phyloP scores from a whole-genome alignment of 148 eudicot species.

The Chenopodium quinoa region DNA sequence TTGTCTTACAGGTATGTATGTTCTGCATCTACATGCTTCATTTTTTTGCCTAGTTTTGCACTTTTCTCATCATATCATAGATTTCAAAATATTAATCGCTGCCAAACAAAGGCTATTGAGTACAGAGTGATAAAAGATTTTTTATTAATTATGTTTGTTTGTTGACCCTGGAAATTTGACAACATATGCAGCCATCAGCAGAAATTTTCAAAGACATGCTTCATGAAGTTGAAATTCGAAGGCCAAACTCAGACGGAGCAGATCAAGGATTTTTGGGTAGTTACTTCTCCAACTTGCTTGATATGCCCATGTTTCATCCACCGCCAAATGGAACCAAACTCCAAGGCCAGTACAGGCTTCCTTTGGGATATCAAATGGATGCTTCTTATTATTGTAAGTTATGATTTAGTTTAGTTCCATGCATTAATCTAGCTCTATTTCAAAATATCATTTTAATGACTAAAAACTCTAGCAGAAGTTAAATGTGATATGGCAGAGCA shows the following conservation, averaged over 20 bases:
- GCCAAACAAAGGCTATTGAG: no score
- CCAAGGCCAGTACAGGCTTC: slow-evolving; percentile 72
- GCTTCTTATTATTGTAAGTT: slow-evolving; percentile 90
- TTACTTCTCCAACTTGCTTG: slow-evolving; percentile 84
- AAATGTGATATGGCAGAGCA: no score
- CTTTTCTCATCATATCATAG: background rate
- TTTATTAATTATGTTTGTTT: no score
- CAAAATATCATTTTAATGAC: no score
- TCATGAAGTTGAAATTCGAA: slow-evolving; percentile 52
- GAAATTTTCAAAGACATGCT: slow-evolving; percentile 73
- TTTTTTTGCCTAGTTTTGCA: background rate
- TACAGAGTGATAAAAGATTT: no score
- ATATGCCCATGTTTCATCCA: slow-evolving; percentile 80
- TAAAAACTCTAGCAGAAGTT: no score
- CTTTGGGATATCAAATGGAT: slow-evolving; percentile 98
- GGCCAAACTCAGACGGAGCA: slow-evolving; percentile 71
- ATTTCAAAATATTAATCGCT: no score
- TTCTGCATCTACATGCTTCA: no score
- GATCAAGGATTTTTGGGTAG: slow-evolving; percentile 92
- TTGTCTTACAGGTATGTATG: slow-evolving; percentile 66
- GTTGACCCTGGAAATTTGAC: no score
- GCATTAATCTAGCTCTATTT: no score
- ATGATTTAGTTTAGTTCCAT: background rate
- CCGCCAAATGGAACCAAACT: slow-evolving; percentile 62
- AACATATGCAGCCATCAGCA: slow-evolving; percentile 67